Conservation (phyloP, 257 asterid genomes). For the Solanum ossicruentum region DNA sequence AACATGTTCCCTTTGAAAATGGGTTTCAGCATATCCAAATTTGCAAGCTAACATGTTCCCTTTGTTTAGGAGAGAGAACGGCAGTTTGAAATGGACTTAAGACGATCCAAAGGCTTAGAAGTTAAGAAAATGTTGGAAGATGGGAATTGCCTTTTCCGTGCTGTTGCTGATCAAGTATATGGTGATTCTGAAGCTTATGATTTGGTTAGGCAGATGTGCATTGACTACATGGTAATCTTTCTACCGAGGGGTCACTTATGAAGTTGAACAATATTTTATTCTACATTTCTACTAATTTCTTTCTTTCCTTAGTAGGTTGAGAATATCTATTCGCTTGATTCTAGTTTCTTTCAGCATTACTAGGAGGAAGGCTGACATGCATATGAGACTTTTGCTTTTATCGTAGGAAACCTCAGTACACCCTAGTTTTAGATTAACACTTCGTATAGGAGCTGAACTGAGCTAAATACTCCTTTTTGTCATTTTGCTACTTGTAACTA, state of each 20-base stretch:
- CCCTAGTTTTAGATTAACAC: no score
- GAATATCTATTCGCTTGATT: background rate
- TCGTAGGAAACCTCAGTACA: background rate
- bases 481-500: no score
- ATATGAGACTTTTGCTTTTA: background rate
- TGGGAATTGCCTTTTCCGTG: constrained; percentile 97
- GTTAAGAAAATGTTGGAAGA: constrained; percentile 92
- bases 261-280: background rate
- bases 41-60: background rate
- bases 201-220: constrained; percentile 97
- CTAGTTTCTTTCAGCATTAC: background rate
- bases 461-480: no score
- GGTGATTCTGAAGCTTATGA: constrained; percentile 87
- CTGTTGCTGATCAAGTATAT: constrained; percentile 99
- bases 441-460: no score
- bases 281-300: background rate
- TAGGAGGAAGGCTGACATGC: background rate
- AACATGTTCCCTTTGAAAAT: constrained; percentile 1
- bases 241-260: background rate
- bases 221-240: constrained; percentile 85
- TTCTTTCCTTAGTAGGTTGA: background rate
- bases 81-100: constrained; percentile 76
- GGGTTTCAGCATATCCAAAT: background rate
- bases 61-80: constrained; percentile 80
- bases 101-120: constrained; percentile 84